These are phyloP conservation scores for Pythium monospermum DNA, from an alignment of 352 stramenopile genomes.

Conservation along the genomic window DNA sequence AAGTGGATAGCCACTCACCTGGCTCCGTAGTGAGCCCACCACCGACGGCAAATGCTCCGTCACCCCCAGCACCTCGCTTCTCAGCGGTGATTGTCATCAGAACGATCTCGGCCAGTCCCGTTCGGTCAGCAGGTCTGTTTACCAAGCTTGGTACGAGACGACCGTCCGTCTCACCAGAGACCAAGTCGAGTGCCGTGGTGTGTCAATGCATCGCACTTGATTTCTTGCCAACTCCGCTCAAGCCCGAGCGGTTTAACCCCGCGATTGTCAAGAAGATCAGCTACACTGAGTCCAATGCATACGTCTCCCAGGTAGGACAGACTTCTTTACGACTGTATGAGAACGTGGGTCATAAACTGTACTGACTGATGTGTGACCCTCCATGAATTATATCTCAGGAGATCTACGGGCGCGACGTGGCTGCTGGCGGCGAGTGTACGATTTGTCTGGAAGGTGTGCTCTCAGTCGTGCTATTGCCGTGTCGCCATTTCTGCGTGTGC, in stretches of 20 bases:
- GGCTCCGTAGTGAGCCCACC: neutral
- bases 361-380: too few species aligned
- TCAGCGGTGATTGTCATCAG: neutral
- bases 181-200: constrained; percentile 10
- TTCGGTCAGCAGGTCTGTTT: neutral
- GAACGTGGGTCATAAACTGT: too few species aligned
- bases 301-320: constrained; percentile 37
- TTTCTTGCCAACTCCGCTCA: constrained; percentile 46
- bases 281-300: constrained; percentile 34
- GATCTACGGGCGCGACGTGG: constrained; percentile 39
- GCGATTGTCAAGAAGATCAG: constrained; percentile 45
- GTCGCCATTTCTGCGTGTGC: constrained; percentile 65
- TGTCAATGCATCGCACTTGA: constrained; percentile 52
- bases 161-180: neutral
- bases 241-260: constrained; percentile 22
- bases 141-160: constrained; percentile 9
- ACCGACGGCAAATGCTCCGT: neutral
- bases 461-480: constrained; percentile 47
- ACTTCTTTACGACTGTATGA: too few species aligned
- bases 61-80: neutral
- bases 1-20: constrained; percentile 12
- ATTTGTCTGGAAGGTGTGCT: constrained; percentile 56
- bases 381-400: too few species aligned
- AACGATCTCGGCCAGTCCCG: neutral
- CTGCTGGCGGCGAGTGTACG: constrained; percentile 37